Evolutionary conservation across 2,329 filamentous ascomycete species (phyloP), one percentile per base, ranked within the genome.

Genomic region (Sordariomycetes sp.): DNA sequence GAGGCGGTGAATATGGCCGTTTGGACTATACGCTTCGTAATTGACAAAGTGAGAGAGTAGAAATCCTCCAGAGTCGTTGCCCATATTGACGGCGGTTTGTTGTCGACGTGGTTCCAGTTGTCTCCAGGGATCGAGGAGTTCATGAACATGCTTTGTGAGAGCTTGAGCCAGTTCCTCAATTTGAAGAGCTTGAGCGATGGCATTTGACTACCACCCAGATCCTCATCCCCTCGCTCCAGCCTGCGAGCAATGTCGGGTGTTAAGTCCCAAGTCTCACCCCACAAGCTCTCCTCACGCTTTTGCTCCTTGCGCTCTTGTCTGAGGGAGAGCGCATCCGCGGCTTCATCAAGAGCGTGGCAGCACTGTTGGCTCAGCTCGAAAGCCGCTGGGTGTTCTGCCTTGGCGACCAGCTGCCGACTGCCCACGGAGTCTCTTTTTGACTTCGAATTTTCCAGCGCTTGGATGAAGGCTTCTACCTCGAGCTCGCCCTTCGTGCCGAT

Each of bases 31-130:
- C 83, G 70, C 38, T 73, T 75, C 0, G 83, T 88, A 11, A 92
- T 44, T 34, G 72, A 82, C 2, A 82, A 53, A 0, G 72, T 64
- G 3, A 94, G 55, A 8, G 72, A 72, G 47, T 87, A 70, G 29
- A 94, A 80, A 45, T 92, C 85, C 5, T 74, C 68, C n/a, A 93
- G 68, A 0, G 83, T 78, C 2, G 84, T 87, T 6, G 78, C 72
- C 44, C 82, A 78, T 16, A 94, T 73, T 0, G 81, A 75, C 0
- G 87, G 87, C 4, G 63, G 63, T 36, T 73, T 67, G n/a, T 70
- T 66, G 15, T 70, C 67, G 7, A 83, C 46, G 25, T 63, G 65
- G 21, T 61, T 63, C 85, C 84, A 93, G 49, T 85, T 87, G 36
- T 74, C 68, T 35, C 76, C 72, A 10, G 66, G 58, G 27, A 71